Conservation (phyloP, 345 rosid genomes). For the Lumnitzera littorea region DNA sequence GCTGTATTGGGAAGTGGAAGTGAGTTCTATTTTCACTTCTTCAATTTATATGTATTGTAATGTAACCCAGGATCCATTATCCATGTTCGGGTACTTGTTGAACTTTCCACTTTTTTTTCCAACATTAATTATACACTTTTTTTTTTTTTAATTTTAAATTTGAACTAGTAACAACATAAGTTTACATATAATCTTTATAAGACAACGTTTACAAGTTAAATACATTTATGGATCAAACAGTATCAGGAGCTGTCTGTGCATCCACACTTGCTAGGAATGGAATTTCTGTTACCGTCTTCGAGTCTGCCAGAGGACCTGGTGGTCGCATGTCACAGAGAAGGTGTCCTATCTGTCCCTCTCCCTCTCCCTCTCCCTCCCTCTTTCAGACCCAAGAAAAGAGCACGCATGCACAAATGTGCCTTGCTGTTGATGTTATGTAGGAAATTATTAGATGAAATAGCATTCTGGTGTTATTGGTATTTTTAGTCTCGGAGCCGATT, state of each 20-base stretch:
- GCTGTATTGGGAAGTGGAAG: conserved; percentile 85
- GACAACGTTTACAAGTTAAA: too few relatives aligned
- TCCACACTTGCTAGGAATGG: conserved; percentile 68
- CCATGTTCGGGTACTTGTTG: too few relatives aligned
- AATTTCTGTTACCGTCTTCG: conserved; percentile 68
- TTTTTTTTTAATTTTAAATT: too few relatives aligned
- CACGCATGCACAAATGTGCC: too few relatives aligned
- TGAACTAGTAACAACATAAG: too few relatives aligned
- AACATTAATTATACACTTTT: too few relatives aligned
- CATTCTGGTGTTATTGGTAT: background rate
- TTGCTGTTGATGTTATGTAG: background rate
- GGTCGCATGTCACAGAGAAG: conserved; percentile 92
- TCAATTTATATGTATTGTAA: background rate
- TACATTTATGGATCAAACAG: conserved; percentile 19
- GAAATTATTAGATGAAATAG: background rate
- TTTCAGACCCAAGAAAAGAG: background rate
- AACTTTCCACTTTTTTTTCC: background rate
- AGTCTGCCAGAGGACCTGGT: conserved; percentile 76
- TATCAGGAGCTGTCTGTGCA: conserved; percentile 83
- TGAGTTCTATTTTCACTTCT: conserved; percentile 14
- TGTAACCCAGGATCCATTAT: too few relatives aligned
- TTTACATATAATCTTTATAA: too few relatives aligned
- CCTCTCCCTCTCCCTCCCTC: background rate
- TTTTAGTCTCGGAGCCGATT: background rate
- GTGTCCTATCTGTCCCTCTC: conserved; percentile 8